Evolutionary conservation across 192 early-diverging fungal genomes (phyloP), one percentile per base, ranked within the genome.

Genomic region (Coemansia sp.): DNA sequence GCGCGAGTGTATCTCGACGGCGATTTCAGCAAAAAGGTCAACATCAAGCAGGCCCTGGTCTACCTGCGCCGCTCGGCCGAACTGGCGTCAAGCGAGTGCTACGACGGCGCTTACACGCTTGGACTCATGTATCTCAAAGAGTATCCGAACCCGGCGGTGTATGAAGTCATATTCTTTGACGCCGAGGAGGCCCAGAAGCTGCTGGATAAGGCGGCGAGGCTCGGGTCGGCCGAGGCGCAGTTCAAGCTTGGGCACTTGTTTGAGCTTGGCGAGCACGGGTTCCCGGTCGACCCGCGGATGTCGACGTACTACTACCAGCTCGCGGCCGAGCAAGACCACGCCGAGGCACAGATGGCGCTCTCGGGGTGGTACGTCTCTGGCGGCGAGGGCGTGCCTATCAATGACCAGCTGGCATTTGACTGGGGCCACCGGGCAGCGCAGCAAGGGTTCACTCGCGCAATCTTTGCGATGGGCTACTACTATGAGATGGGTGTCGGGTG

Each of bases 401-500:
- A 91, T 67, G 91, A 94, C 63, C 71, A 79, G 2, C 83, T 92
- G 58, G 93, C 94, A 2, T 90, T 91, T 67, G 86, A 91, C 62
- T 94, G 94, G 89, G 93, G 91, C 57, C 82, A 81, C 38, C 84
- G 85, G n/a, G 92, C 95, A 4, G 95, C 96, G 42, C 87, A 89
- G 39, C 86, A 89, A 70, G 89, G 89, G 6, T 69, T 92, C 22
- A 86, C 90, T 12, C 86, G 89, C 56, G 96, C 96, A 6, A 89
- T 96, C 85, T 95, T 89, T 66, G 92, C 92, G 6, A 86, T 98
- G 85, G 96, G 96, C 41, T 96, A 95, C 76, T 95, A 92, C 81
- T 84, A 89, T 68, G 93, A 95, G 65, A 84, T 86, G 60, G 94
- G 94, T 38, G 86, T 95, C 65, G 88, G 90, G 35, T 75, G 82